Base-by-base conservation (phyloP, 768 basidiomycete species). In the Tricholoma bakamatsutake region DNA sequence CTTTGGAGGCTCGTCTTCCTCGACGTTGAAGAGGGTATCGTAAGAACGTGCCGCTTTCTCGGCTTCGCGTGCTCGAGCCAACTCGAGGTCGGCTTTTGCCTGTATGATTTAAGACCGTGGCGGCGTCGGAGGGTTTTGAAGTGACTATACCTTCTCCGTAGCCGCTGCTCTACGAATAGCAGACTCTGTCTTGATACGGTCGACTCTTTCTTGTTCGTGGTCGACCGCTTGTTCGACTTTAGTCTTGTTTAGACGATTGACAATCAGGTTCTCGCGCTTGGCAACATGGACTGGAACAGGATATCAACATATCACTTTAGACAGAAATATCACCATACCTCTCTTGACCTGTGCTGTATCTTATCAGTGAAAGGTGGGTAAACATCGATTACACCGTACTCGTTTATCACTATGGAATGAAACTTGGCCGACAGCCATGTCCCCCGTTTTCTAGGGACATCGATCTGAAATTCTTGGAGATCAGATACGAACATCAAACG, bases 391-490 rank as follows among this genome's bases (percentile, higher is more conserved):
- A 30, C 13, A 33, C 60, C 78, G 37, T 59, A 93, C 93, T 71
- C 78, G 79, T 66, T 96, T 93, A 65, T 97, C 93, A 55, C 77
- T 89, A 61, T 98, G 90, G 69, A 99, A 98, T 0, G 93, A 90
- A 0, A 99, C 97, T 64, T 94, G 89, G 0, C 97, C 97, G 3
- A 96, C 87, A 2, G 92, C 94, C 93, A 97, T 98, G 66, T 96
- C 93, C 3, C 96, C 96, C 6, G 90, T 87, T 92, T 99, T 99
- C 91, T 95, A 64, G 9, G 13, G 45, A 17, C 2, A 48, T 49
- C 15, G 50, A 33, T 39, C 13, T 52, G 49, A 39, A 6, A 34
- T 31, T 43, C 46, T 17, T 34, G 35, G 47, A 40, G 11, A n/a
- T 45, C n/a, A 34, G 28, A n/a, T 18, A 37, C 5, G 10, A 11